Evolutionary conservation across 2,329 filamentous ascomycete species (phyloP).

Genomic region (Alternaria gaisen): DNA sequence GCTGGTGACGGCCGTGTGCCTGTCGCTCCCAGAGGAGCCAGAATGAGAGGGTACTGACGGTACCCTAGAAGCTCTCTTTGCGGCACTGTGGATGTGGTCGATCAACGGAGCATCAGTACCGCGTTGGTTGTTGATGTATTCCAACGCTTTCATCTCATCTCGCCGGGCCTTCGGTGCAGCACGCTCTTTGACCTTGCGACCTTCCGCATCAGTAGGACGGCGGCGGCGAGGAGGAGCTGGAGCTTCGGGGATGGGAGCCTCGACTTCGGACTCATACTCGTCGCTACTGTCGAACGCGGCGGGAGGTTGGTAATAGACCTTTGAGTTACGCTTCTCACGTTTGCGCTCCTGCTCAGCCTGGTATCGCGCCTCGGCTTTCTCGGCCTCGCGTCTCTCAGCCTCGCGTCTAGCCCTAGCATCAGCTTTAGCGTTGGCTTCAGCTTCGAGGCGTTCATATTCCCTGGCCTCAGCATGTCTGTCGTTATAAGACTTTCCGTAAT

Average conservation of each 20-base stretch:
- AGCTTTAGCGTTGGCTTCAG: conserved; percentile 3
- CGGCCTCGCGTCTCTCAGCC: background rate
- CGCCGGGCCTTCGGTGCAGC: conserved; percentile 25
- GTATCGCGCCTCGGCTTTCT: conserved; percentile 8
- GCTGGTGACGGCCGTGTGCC: conserved; percentile 39
- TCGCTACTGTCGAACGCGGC: conserved; percentile 28
- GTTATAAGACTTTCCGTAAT: conserved; percentile 29
- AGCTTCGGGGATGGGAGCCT: conserved; percentile 5
- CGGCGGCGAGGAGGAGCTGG: conserved; percentile 27
- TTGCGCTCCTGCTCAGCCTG: conserved; percentile 20
- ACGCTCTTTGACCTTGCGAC: conserved; percentile 31
- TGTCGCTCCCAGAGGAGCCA: conserved; percentile 42
- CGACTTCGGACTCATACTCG: conserved; percentile 9
- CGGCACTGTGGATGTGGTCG: conserved; percentile 41
- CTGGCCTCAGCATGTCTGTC: conserved; percentile 16
- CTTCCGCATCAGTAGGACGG: conserved; percentile 33
- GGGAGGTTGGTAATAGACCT: conserved; percentile 20
- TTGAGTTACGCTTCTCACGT: conserved; percentile 26
- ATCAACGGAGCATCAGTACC: conserved; percentile 38
- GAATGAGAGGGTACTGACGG: conserved; percentile 41
- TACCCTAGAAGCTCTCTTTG: conserved; percentile 37
- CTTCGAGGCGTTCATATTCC: background rate
- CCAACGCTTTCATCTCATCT: conserved; percentile 32
- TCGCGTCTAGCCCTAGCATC: conserved; percentile 6
- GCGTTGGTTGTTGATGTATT: conserved; percentile 43